A percentile compares a stretch with the other conserved stretches of the same genome.
phyloP scores from a whole-genome alignment of 2,329 filamentous ascomycete genomes.

The Pezicula carpinea region DNA sequence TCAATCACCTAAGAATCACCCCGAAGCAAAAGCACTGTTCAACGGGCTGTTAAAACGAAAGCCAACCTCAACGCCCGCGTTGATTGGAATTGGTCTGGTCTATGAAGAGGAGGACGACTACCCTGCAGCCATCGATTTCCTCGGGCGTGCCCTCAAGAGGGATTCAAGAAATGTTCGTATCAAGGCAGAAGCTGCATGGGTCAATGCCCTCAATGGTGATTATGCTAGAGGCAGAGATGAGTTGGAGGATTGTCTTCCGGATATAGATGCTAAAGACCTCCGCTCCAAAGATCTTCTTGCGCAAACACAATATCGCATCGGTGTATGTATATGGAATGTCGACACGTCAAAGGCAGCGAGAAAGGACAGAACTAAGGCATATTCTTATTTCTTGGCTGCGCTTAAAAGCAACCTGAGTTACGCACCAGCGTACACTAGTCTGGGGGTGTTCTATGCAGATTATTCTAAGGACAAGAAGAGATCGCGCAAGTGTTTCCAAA shows the following conservation, averaged over 20 bases:
- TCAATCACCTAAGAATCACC: slow-evolving; percentile 83
- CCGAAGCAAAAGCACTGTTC: slow-evolving; percentile 83
- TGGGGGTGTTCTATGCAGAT: slow-evolving; percentile 88
- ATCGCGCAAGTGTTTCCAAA: slow-evolving; percentile 90
- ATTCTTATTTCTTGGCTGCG: slow-evolving; percentile 75
- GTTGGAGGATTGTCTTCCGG: slow-evolving; percentile 63
- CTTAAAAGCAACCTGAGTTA: slow-evolving; percentile 84
- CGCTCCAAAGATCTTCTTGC: slow-evolving; percentile 70
- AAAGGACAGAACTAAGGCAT: slow-evolving; percentile 77
- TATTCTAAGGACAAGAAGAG: slow-evolving; percentile 84
- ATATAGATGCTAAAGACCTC: slow-evolving; percentile 57
- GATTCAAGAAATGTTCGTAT: slow-evolving; percentile 74
- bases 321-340: slow-evolving; percentile 80
- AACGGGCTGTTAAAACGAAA: slow-evolving; percentile 75
- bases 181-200: slow-evolving; percentile 86
- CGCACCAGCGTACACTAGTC: slow-evolving; percentile 84
- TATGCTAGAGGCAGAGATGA: slow-evolving; percentile 63
- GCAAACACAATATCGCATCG: slow-evolving; percentile 81
- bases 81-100: slow-evolving; percentile 88
- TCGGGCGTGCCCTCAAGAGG: slow-evolving; percentile 68
- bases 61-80: slow-evolving; percentile 68
- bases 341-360: slow-evolving; percentile 70
- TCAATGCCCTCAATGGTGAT: slow-evolving; percentile 77
- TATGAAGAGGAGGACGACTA: slow-evolving; percentile 93
- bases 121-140: slow-evolving; percentile 72